Conservation (phyloP, 2,329 filamentous ascomycete genomes). For the Fusarium kyushuense region DNA sequence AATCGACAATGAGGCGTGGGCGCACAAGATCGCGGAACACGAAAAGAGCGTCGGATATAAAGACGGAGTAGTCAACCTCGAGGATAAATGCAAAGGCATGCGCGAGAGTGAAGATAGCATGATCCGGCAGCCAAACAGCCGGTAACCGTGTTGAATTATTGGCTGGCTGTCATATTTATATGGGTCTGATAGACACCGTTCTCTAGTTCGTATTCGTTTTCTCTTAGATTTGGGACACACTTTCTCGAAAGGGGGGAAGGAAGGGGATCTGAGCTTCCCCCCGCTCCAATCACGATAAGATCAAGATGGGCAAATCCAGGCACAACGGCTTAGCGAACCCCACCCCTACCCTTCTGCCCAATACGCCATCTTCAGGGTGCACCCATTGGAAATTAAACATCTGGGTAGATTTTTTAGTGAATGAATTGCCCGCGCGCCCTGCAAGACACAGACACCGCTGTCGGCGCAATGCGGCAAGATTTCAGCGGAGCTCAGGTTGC, state of each 20-base stretch:
- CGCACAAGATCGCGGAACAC: constrained; percentile 24
- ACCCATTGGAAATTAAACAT: constrained; percentile 27
- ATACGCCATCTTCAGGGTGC: neutral
- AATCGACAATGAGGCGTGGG: constrained; percentile 41
- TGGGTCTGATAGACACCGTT: constrained; percentile 12
- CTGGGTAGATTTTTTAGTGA: constrained; percentile 2
- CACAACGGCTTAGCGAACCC: constrained; percentile 30
- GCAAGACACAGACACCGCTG: constrained; percentile 12
- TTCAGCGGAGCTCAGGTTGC: constrained; percentile 26
- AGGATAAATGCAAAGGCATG: constrained; percentile 29
- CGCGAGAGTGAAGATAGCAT: constrained; percentile 42
- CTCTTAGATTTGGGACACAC: constrained; percentile 11
- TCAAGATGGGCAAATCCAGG: constrained; percentile 42
- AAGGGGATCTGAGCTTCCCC: constrained; percentile 12
- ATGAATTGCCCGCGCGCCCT: no score
- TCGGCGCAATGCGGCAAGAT: constrained; percentile 23
- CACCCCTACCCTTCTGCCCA: constrained; percentile 15
- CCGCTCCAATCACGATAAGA: constrained; percentile 44
- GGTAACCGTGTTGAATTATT: constrained; percentile 22
- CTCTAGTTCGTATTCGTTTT: constrained; percentile 43
- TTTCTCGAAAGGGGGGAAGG: neutral
- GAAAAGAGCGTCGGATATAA: constrained; percentile 28
- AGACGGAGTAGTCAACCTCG: constrained; percentile 17
- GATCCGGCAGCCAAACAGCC: constrained; percentile 38
- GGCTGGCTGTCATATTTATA: neutral